These are phyloP conservation scores for Haberlea rhodopensis DNA, from an alignment of 257 asterid species.

Conservation along the genomic window DNA sequence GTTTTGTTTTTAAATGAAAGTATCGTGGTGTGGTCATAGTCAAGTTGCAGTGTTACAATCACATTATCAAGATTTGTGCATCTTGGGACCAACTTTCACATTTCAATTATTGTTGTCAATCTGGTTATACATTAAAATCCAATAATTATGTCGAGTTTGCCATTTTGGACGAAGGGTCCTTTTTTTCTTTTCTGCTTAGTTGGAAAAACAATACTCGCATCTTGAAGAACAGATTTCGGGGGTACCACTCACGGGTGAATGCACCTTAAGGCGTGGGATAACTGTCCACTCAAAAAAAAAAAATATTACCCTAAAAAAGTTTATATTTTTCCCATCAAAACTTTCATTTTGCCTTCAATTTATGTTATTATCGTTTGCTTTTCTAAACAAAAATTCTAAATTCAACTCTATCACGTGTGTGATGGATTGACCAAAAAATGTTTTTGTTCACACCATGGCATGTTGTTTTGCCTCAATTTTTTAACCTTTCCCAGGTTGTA, in stretches of 20 bases:
- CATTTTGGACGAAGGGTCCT: constrained; percentile 15
- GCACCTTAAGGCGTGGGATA: no score
- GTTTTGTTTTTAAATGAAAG: background rate
- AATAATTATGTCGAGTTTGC: constrained; percentile 13
- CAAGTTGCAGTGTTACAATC: constrained; percentile 13
- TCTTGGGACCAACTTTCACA: constrained; percentile 22
- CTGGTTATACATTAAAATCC: background rate
- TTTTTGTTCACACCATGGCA: constrained; percentile 29
- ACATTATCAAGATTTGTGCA: constrained; percentile 16
- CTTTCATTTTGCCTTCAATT: no score
- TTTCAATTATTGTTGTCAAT: constrained; percentile 6
- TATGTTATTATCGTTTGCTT: no score
- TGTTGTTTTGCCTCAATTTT: no score
- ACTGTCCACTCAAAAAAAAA: no score
- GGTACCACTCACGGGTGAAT: constrained; percentile 25
- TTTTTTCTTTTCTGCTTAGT: constrained; percentile 12
- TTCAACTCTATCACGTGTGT: no score
- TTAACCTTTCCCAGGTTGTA: no score
- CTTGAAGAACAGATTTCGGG: constrained; percentile 10
- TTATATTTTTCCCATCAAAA: no score
- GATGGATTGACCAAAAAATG: background rate
- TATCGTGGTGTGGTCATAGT: constrained; percentile 23
- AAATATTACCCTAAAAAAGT: no score
- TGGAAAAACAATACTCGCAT: constrained; percentile 17
- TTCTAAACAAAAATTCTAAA: no score